A percentile compares a stretch with the other conserved stretches of the same genome.
These are phyloP conservation scores for Salix dunnii DNA, from an alignment of 345 rosid genomes.

Conservation along the genomic window DNA sequence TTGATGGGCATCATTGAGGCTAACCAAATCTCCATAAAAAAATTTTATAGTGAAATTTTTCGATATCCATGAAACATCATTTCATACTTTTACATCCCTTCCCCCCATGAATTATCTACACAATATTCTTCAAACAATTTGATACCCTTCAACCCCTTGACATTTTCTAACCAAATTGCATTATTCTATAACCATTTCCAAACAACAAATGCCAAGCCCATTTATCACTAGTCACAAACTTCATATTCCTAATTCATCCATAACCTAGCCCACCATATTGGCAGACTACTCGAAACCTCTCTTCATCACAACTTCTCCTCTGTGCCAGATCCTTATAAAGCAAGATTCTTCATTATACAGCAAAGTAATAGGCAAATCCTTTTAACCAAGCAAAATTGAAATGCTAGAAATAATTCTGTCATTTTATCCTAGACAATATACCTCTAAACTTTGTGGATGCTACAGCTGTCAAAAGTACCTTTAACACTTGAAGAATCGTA, in stretches of 20 bases:
- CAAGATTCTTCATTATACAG: slow-evolving; percentile 4
- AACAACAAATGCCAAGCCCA: background rate
- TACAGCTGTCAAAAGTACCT: slow-evolving; percentile 95
- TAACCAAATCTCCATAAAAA: too few species aligned
- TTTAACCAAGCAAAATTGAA: slow-evolving; percentile 4
- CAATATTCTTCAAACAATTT: background rate
- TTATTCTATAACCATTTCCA: background rate
- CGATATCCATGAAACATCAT: too few species aligned
- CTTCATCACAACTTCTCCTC: background rate
- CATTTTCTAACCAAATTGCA: background rate
- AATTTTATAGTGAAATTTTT: too few species aligned
- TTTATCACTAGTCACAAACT: background rate
- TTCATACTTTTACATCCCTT: too few species aligned
- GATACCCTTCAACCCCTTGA: background rate
- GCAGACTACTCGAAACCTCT: background rate
- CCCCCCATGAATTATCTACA: background rate
- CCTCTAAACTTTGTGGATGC: slow-evolving; percentile 95
- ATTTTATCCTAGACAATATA: slow-evolving; percentile 27
- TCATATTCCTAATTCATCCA: background rate
- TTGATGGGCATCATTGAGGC: too few species aligned
- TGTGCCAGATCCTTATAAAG: background rate
- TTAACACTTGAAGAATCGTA: slow-evolving; percentile 85
- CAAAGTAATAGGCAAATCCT: background rate
- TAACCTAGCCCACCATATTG: background rate
- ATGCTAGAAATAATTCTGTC: slow-evolving; percentile 17